Evolutionary conservation across 106 monocot genomes (phyloP).

Genomic region (Vanilla planifolia): DNA sequence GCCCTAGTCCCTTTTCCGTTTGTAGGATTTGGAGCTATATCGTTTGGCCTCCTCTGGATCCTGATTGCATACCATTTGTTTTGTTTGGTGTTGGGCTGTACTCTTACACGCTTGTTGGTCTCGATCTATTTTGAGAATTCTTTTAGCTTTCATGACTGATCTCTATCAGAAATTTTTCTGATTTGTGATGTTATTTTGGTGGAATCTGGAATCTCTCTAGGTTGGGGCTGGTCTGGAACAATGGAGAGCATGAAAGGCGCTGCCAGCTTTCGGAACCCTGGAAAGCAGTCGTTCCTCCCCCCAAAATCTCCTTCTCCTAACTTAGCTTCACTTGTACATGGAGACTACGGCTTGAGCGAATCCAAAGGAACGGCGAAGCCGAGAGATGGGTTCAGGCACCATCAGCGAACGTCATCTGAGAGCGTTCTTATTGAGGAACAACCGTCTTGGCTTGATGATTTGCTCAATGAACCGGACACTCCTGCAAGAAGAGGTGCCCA

Average conservation of each 20-base stretch:
- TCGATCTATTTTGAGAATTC: not conserved
- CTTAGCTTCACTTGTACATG: conserved; percentile 22
- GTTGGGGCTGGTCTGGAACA: not conserved
- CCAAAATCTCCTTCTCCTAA: conserved; percentile 51
- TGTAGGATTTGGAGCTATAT: not conserved
- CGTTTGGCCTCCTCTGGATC: too few species aligned
- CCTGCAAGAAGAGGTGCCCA: conserved; percentile 66
- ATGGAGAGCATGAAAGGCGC: conserved; percentile 46
- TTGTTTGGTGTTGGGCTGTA: not conserved
- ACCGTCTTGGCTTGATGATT: conserved; percentile 94
- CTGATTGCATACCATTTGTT: not conserved
- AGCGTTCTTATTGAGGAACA: conserved; percentile 86
- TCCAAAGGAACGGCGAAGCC: conserved; percentile 24
- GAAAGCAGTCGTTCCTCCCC: conserved; percentile 67
- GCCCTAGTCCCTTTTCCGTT: not conserved
- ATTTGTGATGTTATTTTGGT: not conserved
- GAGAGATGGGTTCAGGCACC: conserved; percentile 28
- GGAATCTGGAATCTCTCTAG: conserved; percentile 5
- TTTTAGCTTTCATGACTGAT: not conserved
- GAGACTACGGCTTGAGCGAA: conserved; percentile 31
- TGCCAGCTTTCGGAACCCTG: conserved; percentile 25
- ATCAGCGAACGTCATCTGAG: conserved; percentile 83
- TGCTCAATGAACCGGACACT: conserved; percentile 83
- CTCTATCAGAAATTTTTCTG: not conserved
- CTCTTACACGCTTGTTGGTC: not conserved